Evolutionary conservation across 805 yeast species (phyloP).

Genomic region (Helenozyma baotianmanensis): DNA sequence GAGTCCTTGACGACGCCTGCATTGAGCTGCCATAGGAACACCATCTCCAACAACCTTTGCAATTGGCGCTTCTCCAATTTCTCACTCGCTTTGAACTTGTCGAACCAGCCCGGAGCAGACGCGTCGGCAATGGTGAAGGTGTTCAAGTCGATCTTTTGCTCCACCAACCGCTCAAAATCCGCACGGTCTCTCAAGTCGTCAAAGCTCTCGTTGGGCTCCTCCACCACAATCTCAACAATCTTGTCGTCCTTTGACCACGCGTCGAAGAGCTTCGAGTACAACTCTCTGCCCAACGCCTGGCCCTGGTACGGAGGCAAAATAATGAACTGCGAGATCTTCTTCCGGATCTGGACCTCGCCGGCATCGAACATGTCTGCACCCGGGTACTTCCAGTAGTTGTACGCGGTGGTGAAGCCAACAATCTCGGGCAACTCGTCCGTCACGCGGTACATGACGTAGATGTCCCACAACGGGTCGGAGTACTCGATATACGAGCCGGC

Average conservation of each 20-base stretch:
- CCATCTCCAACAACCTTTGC: conserved; percentile 73
- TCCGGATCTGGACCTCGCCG: conserved; percentile 40
- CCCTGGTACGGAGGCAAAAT: conserved; percentile 82
- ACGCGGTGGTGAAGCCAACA: conserved; percentile 79
- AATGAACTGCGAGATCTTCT: conserved; percentile 83
- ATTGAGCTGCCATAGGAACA: conserved; percentile 41
- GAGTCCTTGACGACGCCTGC: conserved; percentile 18
- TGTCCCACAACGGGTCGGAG: conserved; percentile 74
- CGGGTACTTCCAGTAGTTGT: conserved; percentile 75
- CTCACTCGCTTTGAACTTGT: conserved; percentile 29
- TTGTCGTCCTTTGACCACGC: conserved; percentile 49
- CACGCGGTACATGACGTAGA: conserved; percentile 50
- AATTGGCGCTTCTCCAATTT: conserved; percentile 80
- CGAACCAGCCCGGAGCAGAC: conserved; percentile 33
- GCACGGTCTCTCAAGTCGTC: conserved; percentile 85
- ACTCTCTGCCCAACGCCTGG: conserved; percentile 60
- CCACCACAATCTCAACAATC: conserved; percentile 76
- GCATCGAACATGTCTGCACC: conserved; percentile 51
- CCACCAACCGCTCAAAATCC: conserved; percentile 47
- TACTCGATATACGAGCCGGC: conserved; percentile 88
- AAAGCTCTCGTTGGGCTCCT: conserved; percentile 90
- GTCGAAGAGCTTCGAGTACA: conserved; percentile 55
- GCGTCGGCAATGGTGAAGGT: conserved; percentile 5
- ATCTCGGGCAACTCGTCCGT: conserved; percentile 36
- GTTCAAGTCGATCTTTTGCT: conserved; percentile 6